A percentile compares a stretch with the other conserved stretches of the same genome.
phyloP scores from a whole-genome alignment of 495 filamentous ascomycete genomes.

The Penicillium macrosclerotiorum region DNA sequence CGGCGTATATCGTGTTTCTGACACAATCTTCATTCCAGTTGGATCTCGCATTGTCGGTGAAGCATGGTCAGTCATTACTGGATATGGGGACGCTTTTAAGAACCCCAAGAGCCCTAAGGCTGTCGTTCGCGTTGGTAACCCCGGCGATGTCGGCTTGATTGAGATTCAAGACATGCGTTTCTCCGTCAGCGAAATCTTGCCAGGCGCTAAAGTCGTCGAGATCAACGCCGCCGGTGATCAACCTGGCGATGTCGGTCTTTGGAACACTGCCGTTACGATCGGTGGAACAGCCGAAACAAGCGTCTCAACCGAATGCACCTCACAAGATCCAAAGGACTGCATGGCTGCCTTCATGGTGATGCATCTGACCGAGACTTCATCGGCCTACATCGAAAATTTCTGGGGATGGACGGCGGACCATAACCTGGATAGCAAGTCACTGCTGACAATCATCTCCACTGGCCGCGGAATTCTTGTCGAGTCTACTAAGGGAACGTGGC shows the following conservation, averaged over 20 bases:
- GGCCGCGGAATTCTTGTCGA: constrained; percentile 52
- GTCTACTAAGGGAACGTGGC: constrained; percentile 41
- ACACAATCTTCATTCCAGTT: constrained; percentile 55
- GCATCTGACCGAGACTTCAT: constrained; percentile 49
- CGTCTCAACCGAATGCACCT: constrained; percentile 36
- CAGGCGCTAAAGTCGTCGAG: constrained; percentile 48
- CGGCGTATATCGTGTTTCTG: constrained; percentile 58
- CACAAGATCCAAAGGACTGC: constrained; percentile 31
- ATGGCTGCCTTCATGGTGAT: constrained; percentile 53
- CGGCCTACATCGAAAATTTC: constrained; percentile 58
- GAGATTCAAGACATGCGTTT: constrained; percentile 60
- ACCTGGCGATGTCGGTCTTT: constrained; percentile 58
- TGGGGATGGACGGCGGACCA: constrained; percentile 65
- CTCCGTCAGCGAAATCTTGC: constrained; percentile 48
- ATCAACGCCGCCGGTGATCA: constrained; percentile 49
- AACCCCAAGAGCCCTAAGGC: constrained; percentile 49
- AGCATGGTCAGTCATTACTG: constrained; percentile 50
- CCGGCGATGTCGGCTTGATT: constrained; percentile 53
- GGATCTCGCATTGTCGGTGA: constrained; percentile 57
- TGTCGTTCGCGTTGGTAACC: constrained; percentile 57
- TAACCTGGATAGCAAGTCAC: constrained; percentile 39
- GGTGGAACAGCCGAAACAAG: constrained; percentile 51
- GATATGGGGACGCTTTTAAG: constrained; percentile 49
- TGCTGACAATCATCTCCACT: constrained; percentile 42
- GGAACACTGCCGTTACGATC: constrained; percentile 52